phyloP scores from a whole-genome alignment of 768 basidiomycete genomes.

The Leccinum variicolor region DNA sequence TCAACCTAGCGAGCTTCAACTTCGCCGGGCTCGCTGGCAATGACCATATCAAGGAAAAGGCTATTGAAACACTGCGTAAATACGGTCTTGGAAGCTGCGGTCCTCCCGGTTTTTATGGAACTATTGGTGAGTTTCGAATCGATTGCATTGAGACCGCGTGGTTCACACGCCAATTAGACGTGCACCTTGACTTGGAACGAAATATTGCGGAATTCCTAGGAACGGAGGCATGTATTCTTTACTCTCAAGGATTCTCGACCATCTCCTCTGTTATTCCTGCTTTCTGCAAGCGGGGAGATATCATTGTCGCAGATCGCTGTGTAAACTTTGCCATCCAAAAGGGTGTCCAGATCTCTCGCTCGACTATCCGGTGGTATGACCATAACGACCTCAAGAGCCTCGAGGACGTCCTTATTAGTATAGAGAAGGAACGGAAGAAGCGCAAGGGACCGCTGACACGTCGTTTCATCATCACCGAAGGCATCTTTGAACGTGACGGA shows the following conservation, averaged over 20 bases:
- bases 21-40: slow-evolving; percentile 89
- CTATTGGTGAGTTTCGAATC: slow-evolving; percentile 63
- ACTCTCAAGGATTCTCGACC: slow-evolving; percentile 91
- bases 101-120: slow-evolving; percentile 96
- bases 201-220: slow-evolving; percentile 91
- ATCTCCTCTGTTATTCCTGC: slow-evolving; percentile 94
- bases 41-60: slow-evolving; percentile 80
- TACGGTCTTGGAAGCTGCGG: slow-evolving; percentile 96
- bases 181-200: slow-evolving; percentile 85
- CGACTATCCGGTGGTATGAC: slow-evolving; percentile 91
- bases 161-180: slow-evolving; percentile 51
- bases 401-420: slow-evolving; percentile 77
- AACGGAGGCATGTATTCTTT: slow-evolving; percentile 85
- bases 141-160: not conserved
- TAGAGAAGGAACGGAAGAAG: slow-evolving; percentile 89
- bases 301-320: slow-evolving; percentile 98
- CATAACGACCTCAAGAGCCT: slow-evolving; percentile 92
- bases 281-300: slow-evolving; percentile 95
- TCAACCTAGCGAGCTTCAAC: slow-evolving; percentile 89
- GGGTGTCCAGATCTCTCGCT: slow-evolving; percentile 90
- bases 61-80: slow-evolving; percentile 78
- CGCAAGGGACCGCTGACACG: slow-evolving; percentile 78
- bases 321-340: slow-evolving; percentile 95
- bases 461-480: slow-evolving; percentile 94
- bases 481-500: slow-evolving; percentile 94